Base-by-base conservation (phyloP, 306 rosid species). In the Pyrus communis region DNA sequence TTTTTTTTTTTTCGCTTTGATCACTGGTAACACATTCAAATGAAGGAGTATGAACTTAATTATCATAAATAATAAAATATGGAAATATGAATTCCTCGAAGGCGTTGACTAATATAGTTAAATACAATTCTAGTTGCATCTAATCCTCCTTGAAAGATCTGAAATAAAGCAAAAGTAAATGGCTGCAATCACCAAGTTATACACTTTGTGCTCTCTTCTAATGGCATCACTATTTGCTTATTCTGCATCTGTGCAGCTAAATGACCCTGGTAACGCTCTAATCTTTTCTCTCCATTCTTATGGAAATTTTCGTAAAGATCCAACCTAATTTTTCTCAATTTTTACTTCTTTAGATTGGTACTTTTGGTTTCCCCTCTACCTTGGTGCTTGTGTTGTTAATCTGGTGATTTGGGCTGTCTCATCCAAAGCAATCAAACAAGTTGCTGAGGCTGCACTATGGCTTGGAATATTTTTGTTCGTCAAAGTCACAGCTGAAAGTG, bases 321-420 rank as follows among this genome's bases (percentile, higher is more conserved):
- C 62, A 38, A 30, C 22, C 46, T 31, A 18, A 64, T 25, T 25
- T 25, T 65, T 77, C 58, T 52, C 27, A 18, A 43, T 52, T 43
- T 18, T 10, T 67, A 0, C 38, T 38, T 52, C 42, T 59, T 4
- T 77, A 89, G 93, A 89, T 81, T 91, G 97, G 93, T 91, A 89
- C 78, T 84, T 89, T 55, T 88, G 95, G 97, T 75, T 88, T 81
- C 91, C 87, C n/a, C 87, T 85, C 19, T 86, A 88, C 78, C 75
- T 71, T 27, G 82, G 86, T 65, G 90, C 80, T 72, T 84, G 89
- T 84, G 55, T 83, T 59, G 87, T 89, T 46, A 88, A 81, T 77
- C 88, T 85, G 77, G 67, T 86, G 38, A 86, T 69, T 61, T 81
- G 91, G 86, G 64, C 58, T 70, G 43, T 78, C 78, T 33, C 68